phyloP scores from a whole-genome alignment of 1,284 basidiomycete genomes.

The Ceratobasidium sp. region DNA sequence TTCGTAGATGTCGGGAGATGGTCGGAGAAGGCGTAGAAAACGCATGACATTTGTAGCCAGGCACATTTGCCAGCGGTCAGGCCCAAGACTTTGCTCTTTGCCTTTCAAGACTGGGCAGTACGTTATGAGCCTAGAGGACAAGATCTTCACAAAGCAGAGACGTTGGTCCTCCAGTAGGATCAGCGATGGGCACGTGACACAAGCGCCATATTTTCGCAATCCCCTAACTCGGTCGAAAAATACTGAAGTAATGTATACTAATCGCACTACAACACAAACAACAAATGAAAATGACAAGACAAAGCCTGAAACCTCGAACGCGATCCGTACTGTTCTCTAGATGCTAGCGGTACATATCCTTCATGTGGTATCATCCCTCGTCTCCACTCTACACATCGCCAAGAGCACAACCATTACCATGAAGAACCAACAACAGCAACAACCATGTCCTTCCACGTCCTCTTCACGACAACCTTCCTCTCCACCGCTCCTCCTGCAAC shows the following conservation, averaged over 20 bases:
- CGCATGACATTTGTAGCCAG: not conserved
- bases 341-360: slow-evolving; percentile 4
- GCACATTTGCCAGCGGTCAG: not conserved
- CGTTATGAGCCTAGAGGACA: no score
- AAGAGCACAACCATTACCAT: slow-evolving; percentile 6
- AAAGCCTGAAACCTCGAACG: no score
- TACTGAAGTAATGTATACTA: no score
- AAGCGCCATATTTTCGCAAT: no score
- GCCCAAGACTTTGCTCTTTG: no score
- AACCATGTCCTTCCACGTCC: slow-evolving; percentile 64
- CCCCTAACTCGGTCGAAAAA: no score
- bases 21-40: not conserved
- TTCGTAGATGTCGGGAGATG: not conserved
- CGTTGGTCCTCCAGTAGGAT: no score
- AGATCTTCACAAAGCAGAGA: no score
- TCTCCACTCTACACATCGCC: not conserved
- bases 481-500: slow-evolving; percentile 59
- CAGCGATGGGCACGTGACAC: no score
- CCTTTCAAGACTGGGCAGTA: no score
- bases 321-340: not conserved
- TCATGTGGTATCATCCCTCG: not conserved
- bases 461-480: slow-evolving; percentile 57
- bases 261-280: no score
- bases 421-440: slow-evolving; percentile 59
- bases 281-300: no score